Evolutionary conservation across 176 grass and related monocot species (phyloP).

Genomic region (Bothriochloa decipiens): DNA sequence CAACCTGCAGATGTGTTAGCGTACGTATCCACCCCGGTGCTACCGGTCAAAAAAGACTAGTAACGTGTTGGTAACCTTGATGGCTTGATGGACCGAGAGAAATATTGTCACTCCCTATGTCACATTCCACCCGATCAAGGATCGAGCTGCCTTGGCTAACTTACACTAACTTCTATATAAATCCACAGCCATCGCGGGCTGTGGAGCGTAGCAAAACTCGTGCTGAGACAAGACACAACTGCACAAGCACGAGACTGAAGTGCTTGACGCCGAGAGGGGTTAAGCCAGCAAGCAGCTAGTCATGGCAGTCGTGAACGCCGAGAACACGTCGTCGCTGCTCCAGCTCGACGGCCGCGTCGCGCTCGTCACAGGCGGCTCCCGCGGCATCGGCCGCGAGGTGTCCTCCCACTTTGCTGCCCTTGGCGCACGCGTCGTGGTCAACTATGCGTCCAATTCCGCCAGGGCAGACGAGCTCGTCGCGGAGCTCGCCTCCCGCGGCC

Average conservation of each 20-base stretch:
- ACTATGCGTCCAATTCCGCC: conserved; percentile 58
- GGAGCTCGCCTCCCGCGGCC: conserved; percentile 47
- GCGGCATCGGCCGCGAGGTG: conserved; percentile 69
- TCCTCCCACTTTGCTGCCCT: conserved; percentile 64
- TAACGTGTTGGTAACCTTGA: not conserved
- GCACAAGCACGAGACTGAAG: not conserved
- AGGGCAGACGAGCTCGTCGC: conserved; percentile 57
- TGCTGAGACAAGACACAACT: not conserved
- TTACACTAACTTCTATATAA: not conserved
- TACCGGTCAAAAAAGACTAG: not conserved
- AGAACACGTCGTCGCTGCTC: conserved; percentile 14
- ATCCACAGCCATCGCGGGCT: not conserved
- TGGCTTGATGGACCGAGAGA: not conserved
- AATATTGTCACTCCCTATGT: not conserved
- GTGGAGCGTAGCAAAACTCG: not conserved
- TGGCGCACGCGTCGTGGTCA: conserved; percentile 62
- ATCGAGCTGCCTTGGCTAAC: not conserved
- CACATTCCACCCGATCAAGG: not conserved
- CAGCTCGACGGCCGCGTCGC: conserved; percentile 64
- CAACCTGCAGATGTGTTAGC: not conserved
- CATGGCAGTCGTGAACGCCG: conserved; percentile 17
- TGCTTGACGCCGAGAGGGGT: not conserved
- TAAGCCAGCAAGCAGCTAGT: not conserved
- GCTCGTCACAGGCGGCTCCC: conserved; percentile 67
- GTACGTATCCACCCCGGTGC: not conserved